Percentiles rank a stretch among this genome's conserved stretches.
phyloP scores from a whole-genome alignment of 176 grass and related monocot genomes.

The Paspalum vaginatum region DNA sequence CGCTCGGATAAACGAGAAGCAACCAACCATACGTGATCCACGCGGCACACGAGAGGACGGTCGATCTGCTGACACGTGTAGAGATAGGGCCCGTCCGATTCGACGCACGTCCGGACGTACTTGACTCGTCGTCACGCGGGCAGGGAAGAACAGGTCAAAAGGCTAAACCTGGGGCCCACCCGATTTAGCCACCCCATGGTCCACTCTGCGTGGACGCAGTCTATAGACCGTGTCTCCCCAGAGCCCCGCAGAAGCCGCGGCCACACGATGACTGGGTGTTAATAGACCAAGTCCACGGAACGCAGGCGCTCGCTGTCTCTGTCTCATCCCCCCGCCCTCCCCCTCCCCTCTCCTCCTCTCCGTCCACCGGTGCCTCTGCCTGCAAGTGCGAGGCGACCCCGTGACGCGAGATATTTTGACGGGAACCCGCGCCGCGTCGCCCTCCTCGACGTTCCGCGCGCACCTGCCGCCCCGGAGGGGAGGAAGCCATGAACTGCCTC shows the following conservation, averaged over 20 bases:
- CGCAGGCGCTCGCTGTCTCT: not conserved
- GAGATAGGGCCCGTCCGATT: conserved; percentile 27
- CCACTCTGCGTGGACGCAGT: conserved; percentile 28
- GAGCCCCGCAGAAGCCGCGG: not conserved
- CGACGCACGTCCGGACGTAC: not conserved
- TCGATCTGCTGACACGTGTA: not conserved
- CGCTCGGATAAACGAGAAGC: not conserved
- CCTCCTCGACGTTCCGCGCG: not conserved
- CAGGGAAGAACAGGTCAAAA: conserved; percentile 49
- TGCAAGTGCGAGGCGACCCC: no score
- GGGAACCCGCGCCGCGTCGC: not conserved
- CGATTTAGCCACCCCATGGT: conserved; percentile 42
- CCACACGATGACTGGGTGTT: not conserved
- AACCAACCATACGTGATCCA: not conserved
- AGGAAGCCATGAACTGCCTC: conserved; percentile 66
- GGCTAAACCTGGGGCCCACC: conserved; percentile 39
- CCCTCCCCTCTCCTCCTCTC: not conserved
- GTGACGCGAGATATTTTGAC: conserved; percentile 15
- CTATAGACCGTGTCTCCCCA: conserved; percentile 14
- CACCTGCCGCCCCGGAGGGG: not conserved
- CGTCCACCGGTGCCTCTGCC: not conserved
- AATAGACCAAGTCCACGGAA: conserved; percentile 43
- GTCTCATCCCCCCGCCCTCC: not conserved
- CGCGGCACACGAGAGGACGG: not conserved
- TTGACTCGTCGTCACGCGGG: conserved; percentile 32